Base-by-base conservation (phyloP, 805 yeast genomes). In the Candida maesae region DNA sequence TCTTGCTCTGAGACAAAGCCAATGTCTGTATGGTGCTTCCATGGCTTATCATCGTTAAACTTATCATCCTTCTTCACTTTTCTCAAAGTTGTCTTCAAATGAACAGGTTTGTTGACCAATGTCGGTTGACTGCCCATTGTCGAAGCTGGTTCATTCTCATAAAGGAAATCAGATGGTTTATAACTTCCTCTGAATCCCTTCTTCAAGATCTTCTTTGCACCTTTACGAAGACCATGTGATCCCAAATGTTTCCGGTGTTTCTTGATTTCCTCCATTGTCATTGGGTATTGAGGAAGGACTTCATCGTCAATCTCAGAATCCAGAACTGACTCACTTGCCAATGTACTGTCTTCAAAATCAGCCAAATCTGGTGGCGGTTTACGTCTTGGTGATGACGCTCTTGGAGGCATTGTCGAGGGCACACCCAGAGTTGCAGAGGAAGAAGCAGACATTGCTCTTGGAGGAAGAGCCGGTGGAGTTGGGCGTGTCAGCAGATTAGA, bases 21-120 rank as follows among this genome's bases (percentile, higher is more conserved):
- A 6, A 79, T 68, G 45, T 78, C 84, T 23, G 68, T 68, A 61
- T 88, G 97, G 53, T 82, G 80, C 53, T 90, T 89, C 96, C 97
- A 89, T 0, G 98, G 98, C 61, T 89, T 88, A 45, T 84, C 86
- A 54, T 84, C 95, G 57, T 90, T 83, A 61, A 90, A 89, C 20
- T 61, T 60, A 14, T 67, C 66, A 42, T 39, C 37, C 45, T 46
- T 46, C 38, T 49, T 53, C 38, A 55, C 56, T 33, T 53, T 58
- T 25, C 60, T 39, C 48, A 56, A 43, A 4, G 61, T 58, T 1
- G 60, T 52, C 29, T 49, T 50, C 19, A 56, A 38, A 17, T 53
- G 60, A 2, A 51, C 53, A 2, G 58, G 53, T 25, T 43, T 52
- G 13, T 13, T 13, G 7, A 5, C 6, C 13, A 24, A 14, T 11